A percentile compares a stretch with the other conserved stretches of the same genome.
These are phyloP conservation scores for Dendrobium chrysotoxum DNA, from an alignment of 106 monocot species.

Conservation along the genomic window DNA sequence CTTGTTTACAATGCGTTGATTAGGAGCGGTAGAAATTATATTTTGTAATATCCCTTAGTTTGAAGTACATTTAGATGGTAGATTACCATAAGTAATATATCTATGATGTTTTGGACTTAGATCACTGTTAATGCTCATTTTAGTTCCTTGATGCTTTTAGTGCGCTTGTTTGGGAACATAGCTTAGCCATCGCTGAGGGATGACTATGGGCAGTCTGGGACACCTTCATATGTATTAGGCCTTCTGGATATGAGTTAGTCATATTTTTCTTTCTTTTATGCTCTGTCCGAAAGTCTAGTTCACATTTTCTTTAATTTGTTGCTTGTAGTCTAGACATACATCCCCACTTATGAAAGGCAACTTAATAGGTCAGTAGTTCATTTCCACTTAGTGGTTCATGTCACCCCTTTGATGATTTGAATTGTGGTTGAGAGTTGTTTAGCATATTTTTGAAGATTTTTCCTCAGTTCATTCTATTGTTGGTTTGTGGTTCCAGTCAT, in stretches of 20 bases:
- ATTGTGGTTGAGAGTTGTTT: not conserved
- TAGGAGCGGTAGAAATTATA: not conserved
- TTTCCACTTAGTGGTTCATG: not conserved
- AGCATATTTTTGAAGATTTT: not conserved
- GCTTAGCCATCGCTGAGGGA: not conserved
- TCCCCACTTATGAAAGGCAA: not conserved
- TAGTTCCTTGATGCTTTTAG: slow-evolving; percentile 1
- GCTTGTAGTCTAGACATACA: not conserved
- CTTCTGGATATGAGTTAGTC: not conserved
- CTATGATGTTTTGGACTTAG: not conserved
- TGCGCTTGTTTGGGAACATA: not conserved
- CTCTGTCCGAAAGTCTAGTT: not conserved
- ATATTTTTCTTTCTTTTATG: not conserved
- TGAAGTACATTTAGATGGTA: not conserved
- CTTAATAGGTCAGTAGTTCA: not conserved
- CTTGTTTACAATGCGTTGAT: not conserved
- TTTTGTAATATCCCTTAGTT: not conserved
- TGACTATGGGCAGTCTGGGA: not conserved
- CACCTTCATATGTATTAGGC: not conserved
- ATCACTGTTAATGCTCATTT: not conserved
- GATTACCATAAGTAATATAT: not conserved
- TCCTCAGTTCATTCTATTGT: not conserved
- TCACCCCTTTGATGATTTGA: not conserved
- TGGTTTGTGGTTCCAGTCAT: not conserved
- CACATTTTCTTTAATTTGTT: not conserved